These are phyloP conservation scores for Colletotrichum coccodes DNA, from an alignment of 2,329 filamentous ascomycete genomes.

Conservation along the genomic window DNA sequence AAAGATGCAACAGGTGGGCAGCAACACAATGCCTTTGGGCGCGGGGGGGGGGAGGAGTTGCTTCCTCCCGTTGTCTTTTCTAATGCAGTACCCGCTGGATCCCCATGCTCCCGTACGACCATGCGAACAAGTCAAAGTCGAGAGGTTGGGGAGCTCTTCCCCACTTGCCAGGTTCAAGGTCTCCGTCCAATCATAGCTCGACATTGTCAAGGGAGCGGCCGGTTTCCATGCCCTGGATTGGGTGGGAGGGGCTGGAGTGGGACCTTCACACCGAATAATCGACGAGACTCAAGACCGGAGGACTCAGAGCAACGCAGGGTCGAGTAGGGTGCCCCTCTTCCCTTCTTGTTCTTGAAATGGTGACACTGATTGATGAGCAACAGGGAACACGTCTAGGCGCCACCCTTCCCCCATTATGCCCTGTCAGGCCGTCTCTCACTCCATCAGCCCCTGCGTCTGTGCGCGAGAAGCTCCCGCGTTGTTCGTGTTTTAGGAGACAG, in stretches of 20 bases:
- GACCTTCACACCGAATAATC: background rate
- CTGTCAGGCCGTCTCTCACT: background rate
- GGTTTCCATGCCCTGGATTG: constrained; percentile 23
- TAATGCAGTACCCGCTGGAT: constrained; percentile 15
- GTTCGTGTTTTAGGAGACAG: constrained; percentile 7
- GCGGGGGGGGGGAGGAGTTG: background rate
- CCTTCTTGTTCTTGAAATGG: background rate
- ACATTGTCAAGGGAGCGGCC: constrained; percentile 10
- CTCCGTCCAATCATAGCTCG: constrained; percentile 14
- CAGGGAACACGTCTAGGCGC: constrained; percentile 12
- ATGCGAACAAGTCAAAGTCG: constrained; percentile 38
- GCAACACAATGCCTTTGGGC: constrained; percentile 18
- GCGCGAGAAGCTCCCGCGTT: background rate
- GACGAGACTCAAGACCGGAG: background rate
- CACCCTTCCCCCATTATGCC: background rate
- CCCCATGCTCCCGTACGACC: constrained; percentile 22
- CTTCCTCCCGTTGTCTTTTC: constrained; percentile 12
- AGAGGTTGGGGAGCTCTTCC: constrained; percentile 44
- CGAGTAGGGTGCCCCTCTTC: background rate
- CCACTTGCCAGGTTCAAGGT: constrained; percentile 30
- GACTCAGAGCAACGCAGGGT: background rate
- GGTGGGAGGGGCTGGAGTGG: background rate
- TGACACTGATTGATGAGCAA: constrained; percentile 1
- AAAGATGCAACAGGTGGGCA: constrained; percentile 16
- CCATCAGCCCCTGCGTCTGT: background rate